Evolutionary conservation across 352 stramenopile genomes (phyloP).

Genomic region (Aphanomyces cochlioides): DNA sequence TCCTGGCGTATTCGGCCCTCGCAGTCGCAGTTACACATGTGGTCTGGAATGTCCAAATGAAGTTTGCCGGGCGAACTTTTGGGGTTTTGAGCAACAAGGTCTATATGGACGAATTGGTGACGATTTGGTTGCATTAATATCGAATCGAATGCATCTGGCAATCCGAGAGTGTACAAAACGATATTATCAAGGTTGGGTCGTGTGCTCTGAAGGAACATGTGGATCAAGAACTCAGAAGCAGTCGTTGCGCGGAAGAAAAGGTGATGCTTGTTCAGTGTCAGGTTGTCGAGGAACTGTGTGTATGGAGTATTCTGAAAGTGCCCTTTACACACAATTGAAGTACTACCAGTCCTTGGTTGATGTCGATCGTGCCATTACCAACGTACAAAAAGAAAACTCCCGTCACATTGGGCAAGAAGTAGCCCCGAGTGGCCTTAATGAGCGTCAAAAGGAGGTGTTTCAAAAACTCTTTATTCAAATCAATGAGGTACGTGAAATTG

Average conservation of each 20-base stretch:
- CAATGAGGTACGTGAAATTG: slow-evolving; percentile 43
- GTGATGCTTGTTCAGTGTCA: slow-evolving; percentile 88
- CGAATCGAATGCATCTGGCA: slow-evolving; percentile 77
- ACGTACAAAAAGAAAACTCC: slow-evolving; percentile 55
- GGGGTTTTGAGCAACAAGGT: slow-evolving; percentile 73
- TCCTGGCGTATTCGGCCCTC: slow-evolving; percentile 61
- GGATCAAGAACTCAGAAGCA: slow-evolving; percentile 93
- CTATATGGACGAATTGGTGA: slow-evolving; percentile 69
- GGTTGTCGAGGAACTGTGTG: slow-evolving; percentile 90
- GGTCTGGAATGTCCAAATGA: slow-evolving; percentile 62
- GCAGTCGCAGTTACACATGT: slow-evolving; percentile 31
- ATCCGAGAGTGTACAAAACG: slow-evolving; percentile 72
- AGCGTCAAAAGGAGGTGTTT: slow-evolving; percentile 69
- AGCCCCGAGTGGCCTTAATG: slow-evolving; percentile 41
- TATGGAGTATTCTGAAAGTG: slow-evolving; percentile 86
- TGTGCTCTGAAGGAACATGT: slow-evolving; percentile 95
- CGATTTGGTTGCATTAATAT: slow-evolving; percentile 69
- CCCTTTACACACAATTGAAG: slow-evolving; percentile 96
- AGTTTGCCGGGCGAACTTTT: slow-evolving; percentile 73
- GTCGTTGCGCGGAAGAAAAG: slow-evolving; percentile 84
- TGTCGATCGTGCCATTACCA: slow-evolving; percentile 83
- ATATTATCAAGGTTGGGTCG: slow-evolving; percentile 88
- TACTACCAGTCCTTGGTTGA: slow-evolving; percentile 97
- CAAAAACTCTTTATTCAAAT: slow-evolving; percentile 75
- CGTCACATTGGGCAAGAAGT: slow-evolving; percentile 26